Base-by-base conservation (phyloP, 2,329 filamentous ascomycete species). In the Arthrobotrys iridis region DNA sequence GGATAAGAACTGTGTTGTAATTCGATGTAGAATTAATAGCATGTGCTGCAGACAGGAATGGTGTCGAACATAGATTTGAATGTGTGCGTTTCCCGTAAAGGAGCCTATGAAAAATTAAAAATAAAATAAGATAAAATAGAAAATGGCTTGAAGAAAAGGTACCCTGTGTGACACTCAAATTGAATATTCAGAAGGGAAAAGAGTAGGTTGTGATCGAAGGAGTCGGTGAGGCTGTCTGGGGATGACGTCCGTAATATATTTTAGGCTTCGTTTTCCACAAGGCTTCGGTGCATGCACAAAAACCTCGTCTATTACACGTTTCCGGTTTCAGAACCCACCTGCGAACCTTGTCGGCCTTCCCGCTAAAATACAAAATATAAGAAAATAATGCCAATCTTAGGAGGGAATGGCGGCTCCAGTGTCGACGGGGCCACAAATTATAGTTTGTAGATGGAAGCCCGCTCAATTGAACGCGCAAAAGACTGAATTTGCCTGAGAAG, bases 181-280 rank as follows among this genome's bases (percentile, higher is more conserved):
- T 10, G 24, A 50, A 33, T n/a, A 33, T 50, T 52, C 28, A 7
- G 11, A 18, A n/a, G n/a, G n/a, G n/a, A 52, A 37, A 20, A 55
- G 30, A 24, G 18, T 24, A 35, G n/a, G 20, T 15, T 15, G 13
- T 18, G 20, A 41, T 48, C 8, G 24, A 48, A 24, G 35, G 52
- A 43, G 18, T 13, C 18, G 43, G 6, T 18, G 13, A 30, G 11
- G 26, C 37, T 60, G 18, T 11, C 33, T 10, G 62, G 22, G 68
- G 70, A 62, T 67, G 62, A 74, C 71, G 71, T 75, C 35, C 71
- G 37, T 50, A 68, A 68, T 64, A 45, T 75, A 75, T 75, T 74
- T 52, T 43, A 48, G 46, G 13, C 41, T 48, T 45, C 40, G 40
- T 41, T 43, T 50, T 35, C 40, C 48, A 46, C 50, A 52, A 41